Percentiles rank a stretch among this genome's conserved stretches.
These are phyloP conservation scores for Lactarius pseudohatsudake DNA, from an alignment of 768 basidiomycete species.

Conservation along the genomic window DNA sequence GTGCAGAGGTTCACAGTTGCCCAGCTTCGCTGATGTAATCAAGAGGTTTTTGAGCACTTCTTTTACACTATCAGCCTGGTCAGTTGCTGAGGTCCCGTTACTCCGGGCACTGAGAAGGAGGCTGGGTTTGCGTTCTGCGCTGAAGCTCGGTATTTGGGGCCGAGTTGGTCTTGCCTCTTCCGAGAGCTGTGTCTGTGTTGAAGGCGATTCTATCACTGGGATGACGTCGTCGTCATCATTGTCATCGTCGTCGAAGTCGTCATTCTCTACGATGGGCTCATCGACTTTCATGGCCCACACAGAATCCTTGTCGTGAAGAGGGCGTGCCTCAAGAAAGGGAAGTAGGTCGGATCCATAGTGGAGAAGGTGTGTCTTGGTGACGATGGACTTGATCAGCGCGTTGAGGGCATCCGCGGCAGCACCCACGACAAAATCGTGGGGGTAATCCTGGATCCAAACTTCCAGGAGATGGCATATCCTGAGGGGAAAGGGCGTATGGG, in stretches of 20 bases:
- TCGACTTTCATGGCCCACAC: conserved; percentile 75
- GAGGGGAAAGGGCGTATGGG: conserved; percentile 14
- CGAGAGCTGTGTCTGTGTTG: conserved; percentile 27
- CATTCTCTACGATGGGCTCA: conserved; percentile 56
- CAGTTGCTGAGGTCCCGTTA: conserved; percentile 27
- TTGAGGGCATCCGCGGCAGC: conserved; percentile 70
- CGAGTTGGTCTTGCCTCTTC: conserved; percentile 18
- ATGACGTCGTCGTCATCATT: conserved; percentile 45
- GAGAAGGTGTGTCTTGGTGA: conserved; percentile 75
- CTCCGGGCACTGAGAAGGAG: conserved; percentile 48
- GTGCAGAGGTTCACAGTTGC: conserved; percentile 55
- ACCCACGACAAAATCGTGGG: conserved; percentile 76
- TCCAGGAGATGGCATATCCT: conserved; percentile 82
- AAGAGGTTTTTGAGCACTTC: conserved; percentile 63
- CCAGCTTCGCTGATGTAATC: conserved; percentile 56
- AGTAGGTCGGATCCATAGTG: conserved; percentile 85
- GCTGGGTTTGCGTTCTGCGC: conserved; percentile 68
- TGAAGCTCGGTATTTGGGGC: conserved; percentile 28
- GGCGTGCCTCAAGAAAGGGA: conserved; percentile 71
- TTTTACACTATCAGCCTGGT: conserved; percentile 38
- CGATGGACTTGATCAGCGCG: conserved; percentile 76
- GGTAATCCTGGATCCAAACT: conserved; percentile 73
- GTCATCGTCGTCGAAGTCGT: conserved; percentile 50
- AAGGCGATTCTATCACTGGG: conserved; percentile 32
- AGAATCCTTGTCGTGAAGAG: conserved; percentile 66